A percentile compares a stretch with the other conserved stretches of the same genome.
phyloP scores from a whole-genome alignment of 2,329 filamentous ascomycete genomes.

The Venturia pyrina region DNA sequence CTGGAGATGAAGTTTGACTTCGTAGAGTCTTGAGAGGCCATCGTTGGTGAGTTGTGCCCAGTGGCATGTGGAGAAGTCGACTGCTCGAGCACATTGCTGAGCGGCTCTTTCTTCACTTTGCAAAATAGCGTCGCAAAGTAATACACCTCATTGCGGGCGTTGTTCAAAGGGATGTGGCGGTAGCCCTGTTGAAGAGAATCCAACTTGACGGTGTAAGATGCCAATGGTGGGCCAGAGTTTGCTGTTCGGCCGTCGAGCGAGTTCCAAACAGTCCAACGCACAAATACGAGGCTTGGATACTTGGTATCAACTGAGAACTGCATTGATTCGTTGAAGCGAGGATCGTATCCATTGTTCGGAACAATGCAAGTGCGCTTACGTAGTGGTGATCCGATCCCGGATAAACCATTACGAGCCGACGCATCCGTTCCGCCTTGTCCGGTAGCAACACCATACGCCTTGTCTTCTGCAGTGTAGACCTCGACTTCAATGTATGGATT shows the following conservation, averaged over 20 bases:
- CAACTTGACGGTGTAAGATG: constrained; percentile 88
- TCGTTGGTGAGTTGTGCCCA: constrained; percentile 22
- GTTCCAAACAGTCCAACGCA: constrained; percentile 86
- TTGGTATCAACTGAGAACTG: constrained; percentile 83
- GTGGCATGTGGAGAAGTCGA: constrained; percentile 20
- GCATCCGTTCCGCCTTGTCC: constrained; percentile 57
- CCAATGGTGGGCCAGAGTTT: constrained; percentile 53
- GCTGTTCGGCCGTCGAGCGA: constrained; percentile 67
- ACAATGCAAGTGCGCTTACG: constrained; percentile 72
- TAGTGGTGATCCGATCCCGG: constrained; percentile 61
- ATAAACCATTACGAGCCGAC: constrained; percentile 53
- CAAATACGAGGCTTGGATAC: constrained; percentile 84
- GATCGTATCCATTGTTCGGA: constrained; percentile 86
- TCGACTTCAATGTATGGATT: constrained; percentile 94
- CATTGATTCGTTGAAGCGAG: constrained; percentile 71
- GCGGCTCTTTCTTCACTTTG: constrained; percentile 56
- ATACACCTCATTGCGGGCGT: constrained; percentile 83
- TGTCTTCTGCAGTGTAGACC: constrained; percentile 88
- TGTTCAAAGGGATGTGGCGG: constrained; percentile 80
- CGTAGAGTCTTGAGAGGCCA: constrained; percentile 19
- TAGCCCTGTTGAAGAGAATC: constrained; percentile 84
- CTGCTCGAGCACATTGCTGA: constrained; percentile 12
- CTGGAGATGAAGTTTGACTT: constrained; percentile 28
- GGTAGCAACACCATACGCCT: constrained; percentile 61
- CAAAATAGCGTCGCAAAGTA: constrained; percentile 93